Percentiles rank a stretch among this genome's conserved stretches.
Conservation (phyloP, 495 filamentous ascomycete genomes). For the Xylaria cubensis region DNA sequence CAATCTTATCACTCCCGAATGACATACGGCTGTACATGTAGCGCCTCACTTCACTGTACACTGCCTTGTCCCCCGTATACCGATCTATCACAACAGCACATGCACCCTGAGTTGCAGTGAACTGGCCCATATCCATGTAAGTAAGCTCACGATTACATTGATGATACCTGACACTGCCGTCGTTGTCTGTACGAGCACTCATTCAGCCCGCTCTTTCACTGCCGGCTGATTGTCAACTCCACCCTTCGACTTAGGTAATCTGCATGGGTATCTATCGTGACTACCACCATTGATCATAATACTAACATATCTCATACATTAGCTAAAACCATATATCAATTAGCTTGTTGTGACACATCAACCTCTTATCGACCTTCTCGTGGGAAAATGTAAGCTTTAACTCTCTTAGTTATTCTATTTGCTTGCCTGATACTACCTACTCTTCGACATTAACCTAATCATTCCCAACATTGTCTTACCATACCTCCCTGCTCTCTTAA, state of each 20-base stretch:
- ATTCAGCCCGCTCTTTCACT: background rate
- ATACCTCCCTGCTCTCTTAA: background rate
- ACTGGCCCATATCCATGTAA: background rate
- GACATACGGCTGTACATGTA: conserved; percentile 5
- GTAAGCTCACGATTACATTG: background rate
- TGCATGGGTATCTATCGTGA: background rate
- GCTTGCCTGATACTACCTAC: background rate
- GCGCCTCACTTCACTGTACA: background rate
- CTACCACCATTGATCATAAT: background rate
- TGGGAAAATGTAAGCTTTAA: background rate
- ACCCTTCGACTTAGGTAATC: background rate
- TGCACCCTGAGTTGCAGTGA: conserved; percentile 1
- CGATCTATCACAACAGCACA: background rate
- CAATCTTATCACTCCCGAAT: background rate
- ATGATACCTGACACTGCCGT: background rate
- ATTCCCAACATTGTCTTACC: background rate
- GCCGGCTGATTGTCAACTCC: background rate
- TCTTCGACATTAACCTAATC: background rate
- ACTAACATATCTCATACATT: background rate
- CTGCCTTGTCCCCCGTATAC: background rate
- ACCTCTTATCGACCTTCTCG: background rate
- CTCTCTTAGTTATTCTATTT: background rate
- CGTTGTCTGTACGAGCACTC: background rate
- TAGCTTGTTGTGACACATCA: background rate
- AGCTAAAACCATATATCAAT: background rate